Evolutionary conservation across 1,284 basidiomycete species (phyloP), one percentile per base, ranked within the genome.

Genomic region (Butyriboletus regius): DNA sequence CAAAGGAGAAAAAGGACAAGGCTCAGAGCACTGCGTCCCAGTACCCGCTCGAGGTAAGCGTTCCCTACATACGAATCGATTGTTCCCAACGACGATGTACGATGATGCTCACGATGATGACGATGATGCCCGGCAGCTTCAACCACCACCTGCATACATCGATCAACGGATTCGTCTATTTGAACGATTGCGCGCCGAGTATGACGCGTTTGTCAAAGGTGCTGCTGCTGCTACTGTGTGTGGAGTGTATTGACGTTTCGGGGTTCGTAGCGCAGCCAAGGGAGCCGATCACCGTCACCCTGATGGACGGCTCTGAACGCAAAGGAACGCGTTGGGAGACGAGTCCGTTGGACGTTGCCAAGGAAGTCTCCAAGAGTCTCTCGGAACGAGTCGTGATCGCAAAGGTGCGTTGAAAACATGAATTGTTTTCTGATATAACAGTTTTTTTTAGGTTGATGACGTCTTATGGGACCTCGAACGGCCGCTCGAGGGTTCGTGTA

Each of bases 271-370:
- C 79, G n/a, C 89, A 94, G 76, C 83, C 89, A 7, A 81, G 91
- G 39, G 79, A 87, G 57, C 81, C 87, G 47, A 96, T 98, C 61
- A 78, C 75, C 8, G 75, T 98, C 64, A 95, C 91, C 3, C 72
- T 98, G 56, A 89, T 84, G 5, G 90, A 98, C 73, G 93, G 94
- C 17, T 85, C 87, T 24, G 77, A 83, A 59, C 79, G 88, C 49
- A 82, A 88, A 57, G 96, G 81, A 26, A 91, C 75, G 50, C 86
- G 90, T 60, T 99, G 91, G 91, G 90, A 98, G 75, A 98, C 96
- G n/a, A 89, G 82, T 54, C 96, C 96, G 0, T 81, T 98, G 82
- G 83, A 89, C 61, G 74, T 99, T 51, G 95, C 95, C 38, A 86
- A 86, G 66, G 83, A 83, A 59, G 79, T 98, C 49, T 88, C 89